These are phyloP conservation scores for Coemansia sp. DNA, from an alignment of 192 early-diverging fungal genomes.

Conservation along the genomic window DNA sequence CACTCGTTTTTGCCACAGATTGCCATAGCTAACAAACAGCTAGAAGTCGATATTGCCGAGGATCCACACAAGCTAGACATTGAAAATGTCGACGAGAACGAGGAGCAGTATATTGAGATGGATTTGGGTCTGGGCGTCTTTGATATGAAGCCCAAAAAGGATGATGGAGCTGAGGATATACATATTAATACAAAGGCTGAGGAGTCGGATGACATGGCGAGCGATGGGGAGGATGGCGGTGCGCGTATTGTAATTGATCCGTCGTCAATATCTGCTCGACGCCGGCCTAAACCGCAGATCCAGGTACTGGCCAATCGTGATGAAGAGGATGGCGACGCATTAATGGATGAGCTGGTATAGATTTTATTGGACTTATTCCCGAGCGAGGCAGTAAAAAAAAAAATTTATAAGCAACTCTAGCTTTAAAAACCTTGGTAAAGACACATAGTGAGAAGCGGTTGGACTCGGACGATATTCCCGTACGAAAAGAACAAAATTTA, in stretches of 20 bases:
- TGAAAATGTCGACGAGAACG: conserved; percentile 43
- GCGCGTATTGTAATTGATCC: conserved; percentile 14
- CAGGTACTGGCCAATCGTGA: conserved; percentile 10
- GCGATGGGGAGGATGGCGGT: conserved; percentile 14
- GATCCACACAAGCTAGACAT: conserved; percentile 47
- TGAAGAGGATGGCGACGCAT: not conserved
- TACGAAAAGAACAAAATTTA: no score
- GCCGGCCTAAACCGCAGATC: conserved; percentile 25
- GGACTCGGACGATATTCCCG: not conserved
- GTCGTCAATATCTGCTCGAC: conserved; percentile 20
- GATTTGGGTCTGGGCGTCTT: conserved; percentile 53
- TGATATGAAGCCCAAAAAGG: conserved; percentile 52
- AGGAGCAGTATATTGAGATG: conserved; percentile 55
- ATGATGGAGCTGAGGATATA: conserved; percentile 16
- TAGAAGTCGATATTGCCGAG: conserved; percentile 28
- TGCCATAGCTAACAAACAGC: conserved; percentile 49
- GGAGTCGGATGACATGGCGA: conserved; percentile 1
- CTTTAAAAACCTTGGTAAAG: not conserved
- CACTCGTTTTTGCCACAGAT: conserved; percentile 54
- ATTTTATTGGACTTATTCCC: not conserved
- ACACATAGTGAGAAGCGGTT: not conserved
- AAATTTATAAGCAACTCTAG: no score
- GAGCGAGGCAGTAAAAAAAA: no score
- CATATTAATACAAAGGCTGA: conserved; percentile 18
- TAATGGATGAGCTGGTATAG: conserved; percentile 1